A percentile compares a stretch with the other conserved stretches of the same genome.
phyloP scores from a whole-genome alignment of 352 stramenopile species.

The Phytophthora cryptogea region DNA sequence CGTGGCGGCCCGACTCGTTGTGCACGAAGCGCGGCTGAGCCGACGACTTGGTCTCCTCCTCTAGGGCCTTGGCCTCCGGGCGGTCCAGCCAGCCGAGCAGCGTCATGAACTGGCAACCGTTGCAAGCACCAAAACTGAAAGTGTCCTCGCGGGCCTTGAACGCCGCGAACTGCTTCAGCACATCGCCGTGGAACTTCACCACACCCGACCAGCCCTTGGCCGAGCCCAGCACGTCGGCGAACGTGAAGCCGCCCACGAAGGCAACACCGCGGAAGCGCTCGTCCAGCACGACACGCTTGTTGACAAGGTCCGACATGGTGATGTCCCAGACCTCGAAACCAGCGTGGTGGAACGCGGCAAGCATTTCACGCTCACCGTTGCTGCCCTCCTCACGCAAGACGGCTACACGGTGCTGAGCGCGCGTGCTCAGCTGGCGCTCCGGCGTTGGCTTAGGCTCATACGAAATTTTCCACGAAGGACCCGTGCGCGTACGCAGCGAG shows the following conservation, averaged over 20 bases:
- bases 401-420: conserved; percentile 93
- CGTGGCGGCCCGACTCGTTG: conserved; percentile 96
- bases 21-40: conserved; percentile 95
- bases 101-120: conserved; percentile 99
- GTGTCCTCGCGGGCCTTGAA: conserved; percentile 97
- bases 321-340: conserved; percentile 99
- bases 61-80: conserved; percentile 55
- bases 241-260: conserved; percentile 99
- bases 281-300: conserved; percentile 91
- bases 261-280: conserved; percentile 96
- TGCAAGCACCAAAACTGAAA: conserved; percentile 99
- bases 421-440: conserved; percentile 78
- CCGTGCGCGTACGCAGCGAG: conserved; percentile 83
- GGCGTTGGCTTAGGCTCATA: conserved; percentile 87
- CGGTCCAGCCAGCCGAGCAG: conserved; percentile 96
- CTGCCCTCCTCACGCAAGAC: conserved; percentile 98
- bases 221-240: conserved; percentile 98
- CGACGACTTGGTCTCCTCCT: conserved; percentile 58
- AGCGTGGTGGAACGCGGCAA: conserved; percentile 95
- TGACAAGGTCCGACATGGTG: conserved; percentile 96
- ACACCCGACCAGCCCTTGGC: conserved; percentile 98
- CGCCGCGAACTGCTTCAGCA: conserved; percentile 96
- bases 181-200: conserved; percentile 96
- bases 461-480: conserved; percentile 91
- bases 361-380: conserved; percentile 99